Evolutionary conservation across 176 grass and related monocot species (phyloP).

Genomic region (Tillandsia leiboldiana): DNA sequence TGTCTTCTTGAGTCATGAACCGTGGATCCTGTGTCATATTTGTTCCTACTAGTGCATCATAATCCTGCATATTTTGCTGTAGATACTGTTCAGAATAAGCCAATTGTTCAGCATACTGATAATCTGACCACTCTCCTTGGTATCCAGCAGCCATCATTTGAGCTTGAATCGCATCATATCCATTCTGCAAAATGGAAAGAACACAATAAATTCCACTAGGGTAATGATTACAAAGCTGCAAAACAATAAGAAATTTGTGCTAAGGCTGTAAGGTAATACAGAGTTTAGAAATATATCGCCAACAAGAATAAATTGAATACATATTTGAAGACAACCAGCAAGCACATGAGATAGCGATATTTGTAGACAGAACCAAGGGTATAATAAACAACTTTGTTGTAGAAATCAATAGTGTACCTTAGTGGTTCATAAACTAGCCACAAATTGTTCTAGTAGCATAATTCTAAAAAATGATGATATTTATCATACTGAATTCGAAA

Average conservation of each 20-base stretch:
- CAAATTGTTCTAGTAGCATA: not conserved
- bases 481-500: slow-evolving; percentile 14
- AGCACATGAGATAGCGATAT: not conserved
- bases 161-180: slow-evolving; percentile 73
- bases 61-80: slow-evolving; percentile 57
- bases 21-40: slow-evolving; percentile 46
- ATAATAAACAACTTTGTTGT: not conserved
- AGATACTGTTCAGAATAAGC: slow-evolving; percentile 66
- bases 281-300: not conserved
- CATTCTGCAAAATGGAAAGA: slow-evolving; percentile 42
- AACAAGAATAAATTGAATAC: not conserved
- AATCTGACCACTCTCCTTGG: slow-evolving; percentile 68
- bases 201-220: not conserved
- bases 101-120: slow-evolving; percentile 63
- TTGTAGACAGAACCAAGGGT: not conserved
- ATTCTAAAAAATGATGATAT: not conserved
- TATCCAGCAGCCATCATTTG: slow-evolving; percentile 73
- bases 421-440: not conserved
- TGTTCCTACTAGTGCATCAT: slow-evolving; percentile 45
- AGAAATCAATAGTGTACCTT: not conserved
- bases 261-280: too few relatives aligned
- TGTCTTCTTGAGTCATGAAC: slow-evolving; percentile 52
- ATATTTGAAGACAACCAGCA: not conserved
- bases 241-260: too few relatives aligned
- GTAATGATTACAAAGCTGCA: not conserved